These are phyloP conservation scores for Hypomyces perniciosus DNA, from an alignment of 2,329 filamentous ascomycete species.

Conservation along the genomic window DNA sequence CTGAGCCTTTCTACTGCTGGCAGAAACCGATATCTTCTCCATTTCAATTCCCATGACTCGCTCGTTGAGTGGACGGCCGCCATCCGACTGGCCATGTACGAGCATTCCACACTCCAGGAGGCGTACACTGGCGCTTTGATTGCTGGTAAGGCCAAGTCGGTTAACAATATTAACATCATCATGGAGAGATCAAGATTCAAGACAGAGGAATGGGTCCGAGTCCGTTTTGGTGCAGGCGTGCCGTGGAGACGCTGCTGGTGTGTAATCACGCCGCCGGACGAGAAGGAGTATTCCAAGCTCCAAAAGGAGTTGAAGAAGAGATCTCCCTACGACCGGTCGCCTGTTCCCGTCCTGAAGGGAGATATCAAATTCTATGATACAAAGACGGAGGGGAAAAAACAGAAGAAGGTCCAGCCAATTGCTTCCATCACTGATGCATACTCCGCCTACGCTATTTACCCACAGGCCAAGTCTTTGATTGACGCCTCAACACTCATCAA, in stretches of 20 bases:
- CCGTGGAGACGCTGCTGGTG: conserved; percentile 98
- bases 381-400: conserved; percentile 67
- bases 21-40: conserved; percentile 88
- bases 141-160: conserved; percentile 80
- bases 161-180: conserved; percentile 88
- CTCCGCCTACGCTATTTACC: conserved; percentile 91
- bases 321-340: conserved; percentile 73
- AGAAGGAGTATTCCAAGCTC: conserved; percentile 81
- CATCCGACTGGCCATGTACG: conserved; percentile 89
- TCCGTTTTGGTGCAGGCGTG: conserved; percentile 90
- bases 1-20: conserved; percentile 93
- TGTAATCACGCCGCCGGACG: conserved; percentile 84
- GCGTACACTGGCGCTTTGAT: conserved; percentile 95
- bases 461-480: conserved; percentile 86
- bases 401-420: conserved; percentile 84
- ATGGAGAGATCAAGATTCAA: conserved; percentile 74
- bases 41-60: conserved; percentile 93
- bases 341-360: conserved; percentile 65
- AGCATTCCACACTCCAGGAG: conserved; percentile 88
- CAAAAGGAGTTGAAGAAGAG: conserved; percentile 79
- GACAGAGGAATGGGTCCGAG: conserved; percentile 88
- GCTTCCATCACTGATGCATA: conserved; percentile 88
- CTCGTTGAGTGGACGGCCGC: conserved; percentile 93
- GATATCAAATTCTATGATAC: conserved; percentile 94
- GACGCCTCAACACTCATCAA: conserved; percentile 93